A percentile compares a stretch with the other conserved stretches of the same genome.
phyloP scores from a whole-genome alignment of 2,329 filamentous ascomycete species.

The Tricladium varicosporioides region DNA sequence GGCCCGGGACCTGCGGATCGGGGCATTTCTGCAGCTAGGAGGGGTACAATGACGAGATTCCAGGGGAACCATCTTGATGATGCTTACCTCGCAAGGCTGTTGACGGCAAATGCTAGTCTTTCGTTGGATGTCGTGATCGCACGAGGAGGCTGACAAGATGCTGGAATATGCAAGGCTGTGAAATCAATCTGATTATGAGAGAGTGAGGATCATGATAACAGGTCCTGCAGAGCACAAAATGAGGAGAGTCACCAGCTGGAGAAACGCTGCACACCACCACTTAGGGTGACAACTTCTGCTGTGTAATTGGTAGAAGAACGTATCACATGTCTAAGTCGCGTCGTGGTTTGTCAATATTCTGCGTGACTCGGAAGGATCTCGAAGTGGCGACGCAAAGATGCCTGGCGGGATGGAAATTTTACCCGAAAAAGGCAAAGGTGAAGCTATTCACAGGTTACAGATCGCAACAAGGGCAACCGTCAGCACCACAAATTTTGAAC shows the following conservation, averaged over 20 bases:
- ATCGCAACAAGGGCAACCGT: conserved; percentile 17
- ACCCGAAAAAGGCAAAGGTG: conserved; percentile 22
- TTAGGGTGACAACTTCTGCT: background rate
- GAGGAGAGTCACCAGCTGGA: background rate
- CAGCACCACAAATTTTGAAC: conserved; percentile 28
- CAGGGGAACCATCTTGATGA: background rate
- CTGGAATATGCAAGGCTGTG: conserved; percentile 12
- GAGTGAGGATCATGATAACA: background rate
- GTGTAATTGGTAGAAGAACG: background rate
- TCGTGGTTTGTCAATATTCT: background rate
- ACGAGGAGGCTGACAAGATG: background rate
- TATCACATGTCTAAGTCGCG: background rate
- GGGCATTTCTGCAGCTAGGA: background rate
- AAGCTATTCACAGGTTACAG: conserved; percentile 20
- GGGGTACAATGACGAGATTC: background rate
- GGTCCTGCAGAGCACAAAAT: background rate
- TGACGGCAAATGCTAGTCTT: background rate
- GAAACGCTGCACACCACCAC: background rate
- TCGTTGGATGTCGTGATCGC: conserved; percentile 1
- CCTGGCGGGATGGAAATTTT: conserved; percentile 20
- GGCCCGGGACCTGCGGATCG: background rate
- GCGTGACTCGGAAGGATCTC: background rate
- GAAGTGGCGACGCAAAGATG: conserved; percentile 13
- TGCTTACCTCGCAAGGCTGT: conserved; percentile 12
- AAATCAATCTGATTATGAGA: background rate